A percentile compares a stretch with the other conserved stretches of the same genome.
Evolutionary conservation across 73 alveolate species (phyloP).

Genomic region (Tetrahymena elliotti): DNA sequence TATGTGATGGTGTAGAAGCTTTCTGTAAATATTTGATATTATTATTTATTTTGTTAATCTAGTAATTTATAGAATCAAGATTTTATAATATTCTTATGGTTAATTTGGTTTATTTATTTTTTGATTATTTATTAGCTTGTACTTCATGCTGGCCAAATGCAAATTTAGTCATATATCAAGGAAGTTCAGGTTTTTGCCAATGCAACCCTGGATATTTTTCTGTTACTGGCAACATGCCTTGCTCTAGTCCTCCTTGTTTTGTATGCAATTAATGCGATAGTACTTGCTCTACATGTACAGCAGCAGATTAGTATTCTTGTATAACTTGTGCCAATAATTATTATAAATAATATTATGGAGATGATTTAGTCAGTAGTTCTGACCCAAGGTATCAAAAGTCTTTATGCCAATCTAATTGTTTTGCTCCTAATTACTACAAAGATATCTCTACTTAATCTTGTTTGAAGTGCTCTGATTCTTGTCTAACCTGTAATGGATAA

Average conservation of each 20-base stretch:
- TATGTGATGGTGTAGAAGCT: neutral
- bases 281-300: neutral
- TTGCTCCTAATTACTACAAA: neutral
- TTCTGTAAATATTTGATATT: neutral
- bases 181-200: neutral
- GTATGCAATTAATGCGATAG: neutral
- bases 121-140: neutral
- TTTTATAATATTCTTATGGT: too few relatives aligned
- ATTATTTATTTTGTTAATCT: neutral
- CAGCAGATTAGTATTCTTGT: neutral
- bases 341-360: neutral
- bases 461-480: neutral
- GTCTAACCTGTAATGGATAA: neutral
- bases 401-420: neutral
- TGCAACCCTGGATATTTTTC: neutral
- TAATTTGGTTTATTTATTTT: too few relatives aligned
- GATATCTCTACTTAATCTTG: neutral
- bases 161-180: neutral
- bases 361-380: neutral
- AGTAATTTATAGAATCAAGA: too few relatives aligned
- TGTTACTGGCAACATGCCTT: neutral
- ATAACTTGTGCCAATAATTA: neutral
- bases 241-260: neutral
- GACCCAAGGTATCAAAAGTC: neutral
- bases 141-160: neutral